Evolutionary conservation across 805 yeast genomes (phyloP).

Genomic region (Ogataea parapolymorpha): DNA sequence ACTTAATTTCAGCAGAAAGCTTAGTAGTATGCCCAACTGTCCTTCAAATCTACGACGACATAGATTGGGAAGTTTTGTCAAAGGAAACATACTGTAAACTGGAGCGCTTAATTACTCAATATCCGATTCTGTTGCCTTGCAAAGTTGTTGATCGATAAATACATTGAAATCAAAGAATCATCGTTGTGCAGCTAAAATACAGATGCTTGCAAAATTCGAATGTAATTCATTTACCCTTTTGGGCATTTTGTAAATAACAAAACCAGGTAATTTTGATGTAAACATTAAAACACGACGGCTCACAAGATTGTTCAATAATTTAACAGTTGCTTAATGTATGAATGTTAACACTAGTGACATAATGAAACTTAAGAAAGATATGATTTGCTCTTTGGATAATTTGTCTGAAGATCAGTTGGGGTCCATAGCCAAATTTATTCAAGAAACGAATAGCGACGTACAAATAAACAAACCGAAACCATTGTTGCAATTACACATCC

Average conservation of each 20-base stretch:
- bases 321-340: neutral
- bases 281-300: conserved; percentile 12
- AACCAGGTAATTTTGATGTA: conserved; percentile 5
- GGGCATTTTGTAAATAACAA: conserved; percentile 10
- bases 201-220: neutral
- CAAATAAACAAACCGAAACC: neutral
- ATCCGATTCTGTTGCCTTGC: no score
- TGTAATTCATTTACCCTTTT: conserved; percentile 8
- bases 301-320: neutral
- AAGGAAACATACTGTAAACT: no score
- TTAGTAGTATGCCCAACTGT: no score
- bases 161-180: no score
- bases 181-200: no score
- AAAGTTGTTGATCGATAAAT: no score
- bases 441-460: conserved; percentile 3
- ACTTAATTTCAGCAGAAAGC: no score
- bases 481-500: conserved; percentile 1
- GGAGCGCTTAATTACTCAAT: no score
- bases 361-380: neutral
- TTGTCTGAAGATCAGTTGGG: conserved; percentile 14
- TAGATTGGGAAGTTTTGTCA: no score
- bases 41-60: no score
- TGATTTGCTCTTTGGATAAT: conserved; percentile 2
- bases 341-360: neutral
- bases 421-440: conserved; percentile 11